phyloP scores from a whole-genome alignment of 495 filamentous ascomycete genomes.

The Annulohypoxylon stygium region DNA sequence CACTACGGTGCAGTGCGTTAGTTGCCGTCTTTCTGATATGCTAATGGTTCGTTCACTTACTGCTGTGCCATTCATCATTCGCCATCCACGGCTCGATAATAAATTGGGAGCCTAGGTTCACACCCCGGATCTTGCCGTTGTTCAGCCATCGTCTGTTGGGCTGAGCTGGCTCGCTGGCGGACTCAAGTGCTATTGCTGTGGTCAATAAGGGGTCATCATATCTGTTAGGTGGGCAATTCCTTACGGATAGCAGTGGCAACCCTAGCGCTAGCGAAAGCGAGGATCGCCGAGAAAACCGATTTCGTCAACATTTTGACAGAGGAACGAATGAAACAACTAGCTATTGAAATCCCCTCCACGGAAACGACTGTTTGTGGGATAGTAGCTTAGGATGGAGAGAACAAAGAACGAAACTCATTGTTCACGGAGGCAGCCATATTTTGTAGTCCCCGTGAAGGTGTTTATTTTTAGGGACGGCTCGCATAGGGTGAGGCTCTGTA shows the following conservation, averaged over 20 bases:
- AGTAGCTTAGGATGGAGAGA: neutral
- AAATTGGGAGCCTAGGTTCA: constrained; percentile 72
- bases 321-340: neutral
- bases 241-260: constrained; percentile 16
- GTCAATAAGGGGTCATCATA: neutral
- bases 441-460: neutral
- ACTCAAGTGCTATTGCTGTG: constrained; percentile 15
- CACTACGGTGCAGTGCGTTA: constrained; percentile 46
- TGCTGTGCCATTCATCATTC: constrained; percentile 58
- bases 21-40: neutral
- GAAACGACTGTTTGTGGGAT: neutral
- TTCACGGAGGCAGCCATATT: neutral
- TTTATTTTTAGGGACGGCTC: constrained; percentile 8
- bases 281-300: constrained; percentile 9
- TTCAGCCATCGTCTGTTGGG: constrained; percentile 53
- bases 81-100: constrained; percentile 73
- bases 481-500: constrained; percentile 13
- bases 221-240: neutral
- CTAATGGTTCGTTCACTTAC: constrained; percentile 21
- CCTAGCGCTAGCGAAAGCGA: constrained; percentile 12
- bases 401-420: neutral
- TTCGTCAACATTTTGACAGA: constrained; percentile 23
- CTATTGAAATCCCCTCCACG: neutral
- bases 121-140: constrained; percentile 67
- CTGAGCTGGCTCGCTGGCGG: neutral